Evolutionary conservation across 768 basidiomycete species (phyloP).

Genomic region (Phallus indusiatus): DNA sequence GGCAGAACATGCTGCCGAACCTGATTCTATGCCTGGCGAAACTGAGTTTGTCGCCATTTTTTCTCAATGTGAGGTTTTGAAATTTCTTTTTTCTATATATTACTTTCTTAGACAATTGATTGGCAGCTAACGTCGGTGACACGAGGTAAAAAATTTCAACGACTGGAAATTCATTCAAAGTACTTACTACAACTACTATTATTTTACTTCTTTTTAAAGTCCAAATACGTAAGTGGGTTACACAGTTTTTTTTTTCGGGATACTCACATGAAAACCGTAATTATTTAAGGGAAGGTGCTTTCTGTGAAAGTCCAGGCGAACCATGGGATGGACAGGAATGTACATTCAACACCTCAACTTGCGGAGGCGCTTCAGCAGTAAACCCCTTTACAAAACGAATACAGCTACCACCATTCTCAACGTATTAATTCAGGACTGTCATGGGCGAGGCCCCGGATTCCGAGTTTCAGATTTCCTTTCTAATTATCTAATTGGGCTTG

Average conservation of each 20-base stretch:
- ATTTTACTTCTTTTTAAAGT: conserved; percentile 22
- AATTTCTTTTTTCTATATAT: no score
- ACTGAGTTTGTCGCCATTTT: conserved; percentile 67
- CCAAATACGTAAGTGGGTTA: conserved; percentile 58
- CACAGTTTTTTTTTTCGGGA: not conserved
- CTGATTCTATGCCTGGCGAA: conserved; percentile 56
- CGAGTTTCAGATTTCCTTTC: conserved; percentile 66
- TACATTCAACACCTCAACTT: conserved; percentile 62
- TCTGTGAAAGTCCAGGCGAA: conserved; percentile 70
- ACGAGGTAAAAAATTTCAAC: conserved; percentile 26
- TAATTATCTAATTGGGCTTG: conserved; percentile 59
- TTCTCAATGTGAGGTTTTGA: conserved; percentile 43
- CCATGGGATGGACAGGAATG: conserved; percentile 57
- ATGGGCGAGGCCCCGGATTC: conserved; percentile 59
- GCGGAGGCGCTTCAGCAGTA: conserved; percentile 31
- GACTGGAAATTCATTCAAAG: not conserved
- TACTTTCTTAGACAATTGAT: conserved; percentile 4
- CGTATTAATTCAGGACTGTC: conserved; percentile 4
- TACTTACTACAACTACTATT: no score
- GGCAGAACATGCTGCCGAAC: conserved; percentile 66
- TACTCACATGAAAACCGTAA: no score
- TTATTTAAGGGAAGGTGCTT: conserved; percentile 46
- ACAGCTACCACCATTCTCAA: no score
- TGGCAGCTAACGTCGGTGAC: conserved; percentile 68
- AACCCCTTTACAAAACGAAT: not conserved